A percentile compares a stretch with the other conserved stretches of the same genome.
phyloP scores from a whole-genome alignment of 2,329 filamentous ascomycete species.

The Ramularia collo-cygni region DNA sequence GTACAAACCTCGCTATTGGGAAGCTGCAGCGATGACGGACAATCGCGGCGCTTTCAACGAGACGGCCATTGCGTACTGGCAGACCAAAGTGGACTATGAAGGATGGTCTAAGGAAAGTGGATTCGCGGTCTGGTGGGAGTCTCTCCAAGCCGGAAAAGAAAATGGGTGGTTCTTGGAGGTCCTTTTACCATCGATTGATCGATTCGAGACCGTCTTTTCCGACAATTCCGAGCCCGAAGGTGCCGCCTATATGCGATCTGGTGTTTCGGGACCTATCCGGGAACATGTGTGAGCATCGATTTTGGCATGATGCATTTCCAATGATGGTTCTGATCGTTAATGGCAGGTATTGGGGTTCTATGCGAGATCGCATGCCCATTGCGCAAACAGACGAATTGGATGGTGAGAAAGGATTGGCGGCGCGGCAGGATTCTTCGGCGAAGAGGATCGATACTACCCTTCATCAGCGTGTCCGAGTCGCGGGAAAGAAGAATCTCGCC shows the following conservation, averaged over 20 bases:
- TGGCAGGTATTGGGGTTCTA: slow-evolving; percentile 46
- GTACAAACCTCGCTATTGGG: slow-evolving; percentile 25
- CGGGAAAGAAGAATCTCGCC: slow-evolving; percentile 36
- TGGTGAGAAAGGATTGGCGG: slow-evolving; percentile 27
- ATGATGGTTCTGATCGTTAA: no score
- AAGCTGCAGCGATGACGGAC: slow-evolving; percentile 31
- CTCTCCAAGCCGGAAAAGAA: slow-evolving; percentile 22
- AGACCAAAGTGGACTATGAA: slow-evolving; percentile 23
- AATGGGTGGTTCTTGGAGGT: slow-evolving; percentile 40
- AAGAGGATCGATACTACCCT: slow-evolving; percentile 2
- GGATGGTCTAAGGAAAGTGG: slow-evolving; percentile 32
- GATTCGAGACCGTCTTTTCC: slow-evolving; percentile 41
- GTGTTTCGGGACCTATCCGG: slow-evolving; percentile 32
- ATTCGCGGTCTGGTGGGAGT: slow-evolving; percentile 36
- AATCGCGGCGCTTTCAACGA: slow-evolving; percentile 30
- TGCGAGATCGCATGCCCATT: slow-evolving; percentile 38
- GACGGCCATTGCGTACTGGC: slow-evolving; percentile 36
- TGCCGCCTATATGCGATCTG: slow-evolving; percentile 35
- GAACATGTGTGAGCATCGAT: no score
- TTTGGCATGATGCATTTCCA: no score
- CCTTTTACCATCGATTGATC: slow-evolving; percentile 37
- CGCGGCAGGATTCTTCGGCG: slow-evolving; percentile 1
- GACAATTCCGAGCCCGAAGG: slow-evolving; percentile 34
- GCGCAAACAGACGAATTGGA: slow-evolving; percentile 26
- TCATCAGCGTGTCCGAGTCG: slow-evolving; percentile 26